Conservation (phyloP, 345 rosid species). For the Salix purpurea region DNA sequence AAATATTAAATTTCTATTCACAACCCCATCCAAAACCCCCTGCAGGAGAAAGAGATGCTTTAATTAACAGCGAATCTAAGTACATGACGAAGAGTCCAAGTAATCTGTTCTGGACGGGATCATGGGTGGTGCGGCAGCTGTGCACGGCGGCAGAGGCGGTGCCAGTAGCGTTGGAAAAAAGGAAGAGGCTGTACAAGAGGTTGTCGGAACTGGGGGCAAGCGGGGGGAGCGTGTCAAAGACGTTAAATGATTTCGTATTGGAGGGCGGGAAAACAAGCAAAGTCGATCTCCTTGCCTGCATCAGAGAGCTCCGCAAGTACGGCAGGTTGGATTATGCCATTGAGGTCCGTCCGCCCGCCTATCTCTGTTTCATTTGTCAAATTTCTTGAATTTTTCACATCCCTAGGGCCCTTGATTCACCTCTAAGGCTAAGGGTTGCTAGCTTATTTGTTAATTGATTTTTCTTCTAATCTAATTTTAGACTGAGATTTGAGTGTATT, state of each 20-base stretch:
- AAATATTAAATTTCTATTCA: neutral
- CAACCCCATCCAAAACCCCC: slow-evolving; percentile 10
- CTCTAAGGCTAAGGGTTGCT: no score
- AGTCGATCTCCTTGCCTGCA: slow-evolving; percentile 34
- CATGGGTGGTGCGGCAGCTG: slow-evolving; percentile 24
- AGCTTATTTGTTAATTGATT: no score
- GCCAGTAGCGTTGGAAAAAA: slow-evolving; percentile 8
- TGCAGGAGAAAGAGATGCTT: neutral
- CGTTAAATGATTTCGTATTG: slow-evolving; percentile 47
- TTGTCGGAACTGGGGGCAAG: slow-evolving; percentile 43
- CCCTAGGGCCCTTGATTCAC: no score
- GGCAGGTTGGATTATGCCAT: slow-evolving; percentile 52
- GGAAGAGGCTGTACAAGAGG: slow-evolving; percentile 36
- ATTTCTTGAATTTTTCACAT: neutral
- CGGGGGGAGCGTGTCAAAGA: slow-evolving; percentile 46
- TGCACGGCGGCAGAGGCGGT: slow-evolving; percentile 22
- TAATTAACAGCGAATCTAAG: neutral
- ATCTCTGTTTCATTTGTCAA: neutral
- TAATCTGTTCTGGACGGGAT: slow-evolving; percentile 21
- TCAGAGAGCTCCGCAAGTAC: slow-evolving; percentile 55
- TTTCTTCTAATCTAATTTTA: neutral
- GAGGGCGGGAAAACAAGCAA: slow-evolving; percentile 44
- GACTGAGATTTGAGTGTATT: neutral
- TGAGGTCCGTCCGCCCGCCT: slow-evolving; percentile 39
- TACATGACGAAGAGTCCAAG: slow-evolving; percentile 18